These are phyloP conservation scores for Aspergillus uvarum DNA, from an alignment of 2,329 filamentous ascomycete species.

Conservation along the genomic window DNA sequence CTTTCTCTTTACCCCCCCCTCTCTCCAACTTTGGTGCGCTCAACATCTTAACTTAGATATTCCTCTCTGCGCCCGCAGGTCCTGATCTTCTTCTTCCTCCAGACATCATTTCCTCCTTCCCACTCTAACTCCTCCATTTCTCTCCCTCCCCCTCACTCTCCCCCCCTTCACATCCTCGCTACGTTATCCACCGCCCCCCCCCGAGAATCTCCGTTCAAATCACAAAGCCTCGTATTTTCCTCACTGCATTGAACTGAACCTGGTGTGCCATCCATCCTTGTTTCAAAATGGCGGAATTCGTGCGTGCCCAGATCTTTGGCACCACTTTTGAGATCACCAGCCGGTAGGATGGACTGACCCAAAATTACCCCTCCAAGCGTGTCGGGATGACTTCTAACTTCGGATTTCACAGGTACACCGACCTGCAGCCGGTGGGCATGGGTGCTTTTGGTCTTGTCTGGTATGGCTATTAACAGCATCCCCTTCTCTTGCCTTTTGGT, in stretches of 20 bases:
- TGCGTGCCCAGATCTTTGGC: slow-evolving; percentile 98
- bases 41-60: background rate
- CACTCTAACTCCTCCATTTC: slow-evolving; percentile 10
- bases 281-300: slow-evolving; percentile 92
- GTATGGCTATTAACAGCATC: slow-evolving; percentile 54
- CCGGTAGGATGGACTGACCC: slow-evolving; percentile 59
- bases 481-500: slow-evolving; percentile 9
- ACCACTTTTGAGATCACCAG: slow-evolving; percentile 99
- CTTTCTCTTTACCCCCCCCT: background rate
- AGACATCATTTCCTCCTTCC: slow-evolving; percentile 8
- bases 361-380: background rate
- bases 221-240: background rate
- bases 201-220: background rate
- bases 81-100: background rate
- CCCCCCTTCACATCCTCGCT: slow-evolving; percentile 5
- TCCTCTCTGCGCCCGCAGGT: slow-evolving; percentile 1
- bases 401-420: slow-evolving; percentile 72
- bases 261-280: slow-evolving; percentile 16
- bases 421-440: slow-evolving; percentile 98
- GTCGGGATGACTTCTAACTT: slow-evolving; percentile 18
- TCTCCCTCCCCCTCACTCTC: background rate
- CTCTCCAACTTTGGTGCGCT: background rate
- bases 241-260: slow-evolving; percentile 12
- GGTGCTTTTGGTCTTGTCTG: slow-evolving; percentile 97
- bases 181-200: background rate